Conservation (phyloP, 2,329 filamentous ascomycete species). For the Cercospora sp. region DNA sequence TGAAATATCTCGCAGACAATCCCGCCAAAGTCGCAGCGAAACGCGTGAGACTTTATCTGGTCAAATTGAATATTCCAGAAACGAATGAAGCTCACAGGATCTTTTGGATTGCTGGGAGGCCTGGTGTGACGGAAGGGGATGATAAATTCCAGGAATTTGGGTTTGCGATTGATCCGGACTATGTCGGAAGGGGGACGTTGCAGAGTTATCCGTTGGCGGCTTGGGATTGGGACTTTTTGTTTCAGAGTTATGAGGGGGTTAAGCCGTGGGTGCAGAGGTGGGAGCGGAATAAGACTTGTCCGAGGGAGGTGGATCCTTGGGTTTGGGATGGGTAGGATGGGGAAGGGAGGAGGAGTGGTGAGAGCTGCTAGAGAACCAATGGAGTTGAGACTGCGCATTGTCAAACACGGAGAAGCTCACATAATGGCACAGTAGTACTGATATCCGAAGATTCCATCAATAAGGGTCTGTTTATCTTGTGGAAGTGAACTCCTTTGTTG, state of each 20-base stretch:
- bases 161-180: background rate
- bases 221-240: background rate
- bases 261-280: background rate
- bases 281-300: background rate
- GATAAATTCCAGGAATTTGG: background rate
- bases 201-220: background rate
- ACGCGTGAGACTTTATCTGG: background rate
- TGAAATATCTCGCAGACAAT: background rate
- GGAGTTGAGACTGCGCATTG: too few relatives aligned
- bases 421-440: too few relatives aligned
- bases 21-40: background rate
- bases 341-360: too few relatives aligned
- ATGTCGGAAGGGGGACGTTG: background rate
- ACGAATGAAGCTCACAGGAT: background rate
- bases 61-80: background rate
- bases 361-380: too few relatives aligned
- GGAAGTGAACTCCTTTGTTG: too few relatives aligned
- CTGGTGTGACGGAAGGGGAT: background rate
- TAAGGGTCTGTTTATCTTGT: too few relatives aligned
- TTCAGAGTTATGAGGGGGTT: background rate
- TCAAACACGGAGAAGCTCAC: too few relatives aligned
- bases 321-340: background rate
- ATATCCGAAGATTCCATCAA: too few relatives aligned
- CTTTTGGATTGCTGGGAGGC: background rate
- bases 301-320: background rate